Evolutionary conservation across 371 early-diverging fungal species (phyloP).

Genomic region (Chytridium lagenaria): DNA sequence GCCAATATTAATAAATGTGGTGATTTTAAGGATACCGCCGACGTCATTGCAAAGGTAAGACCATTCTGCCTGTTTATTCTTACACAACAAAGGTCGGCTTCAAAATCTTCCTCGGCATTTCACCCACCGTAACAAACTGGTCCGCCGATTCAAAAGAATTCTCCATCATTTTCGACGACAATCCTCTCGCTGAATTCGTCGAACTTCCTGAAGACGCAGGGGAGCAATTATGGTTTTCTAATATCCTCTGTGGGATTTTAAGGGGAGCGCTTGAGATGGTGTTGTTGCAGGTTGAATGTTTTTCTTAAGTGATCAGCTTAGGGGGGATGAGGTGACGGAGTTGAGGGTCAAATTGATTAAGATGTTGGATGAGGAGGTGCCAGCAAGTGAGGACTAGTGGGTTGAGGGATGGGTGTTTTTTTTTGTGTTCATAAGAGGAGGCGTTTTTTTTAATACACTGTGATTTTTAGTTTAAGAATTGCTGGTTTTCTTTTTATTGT

Average conservation of each 20-base stretch:
- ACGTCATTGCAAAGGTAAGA: constrained; percentile 85
- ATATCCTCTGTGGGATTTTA: constrained; percentile 92
- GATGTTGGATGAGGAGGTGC: constrained; percentile 93
- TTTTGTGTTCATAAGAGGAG: background rate
- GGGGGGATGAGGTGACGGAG: constrained; percentile 91
- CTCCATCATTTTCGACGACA: constrained; percentile 89
- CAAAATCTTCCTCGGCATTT: constrained; percentile 92
- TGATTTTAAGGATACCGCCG: constrained; percentile 91
- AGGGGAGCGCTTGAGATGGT: constrained; percentile 97
- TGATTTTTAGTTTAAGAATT: background rate
- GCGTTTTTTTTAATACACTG: background rate
- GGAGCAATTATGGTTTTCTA: constrained; percentile 93
- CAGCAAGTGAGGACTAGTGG: constrained; percentile 71
- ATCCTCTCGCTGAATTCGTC: constrained; percentile 90
- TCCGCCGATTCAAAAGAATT: constrained; percentile 85
- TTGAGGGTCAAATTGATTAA: constrained; percentile 86
- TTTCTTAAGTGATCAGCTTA: constrained; percentile 85
- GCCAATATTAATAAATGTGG: constrained; percentile 81
- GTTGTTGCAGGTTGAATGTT: constrained; percentile 84
- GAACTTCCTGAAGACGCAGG: constrained; percentile 71
- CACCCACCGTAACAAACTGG: constrained; percentile 83
- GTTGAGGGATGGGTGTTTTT: background rate
- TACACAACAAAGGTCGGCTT: constrained; percentile 75
- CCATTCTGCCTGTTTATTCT: background rate
- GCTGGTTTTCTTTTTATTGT: too few relatives aligned